Base-by-base conservation (phyloP, 257 asterid genomes). In the Solanum medicagineum region DNA sequence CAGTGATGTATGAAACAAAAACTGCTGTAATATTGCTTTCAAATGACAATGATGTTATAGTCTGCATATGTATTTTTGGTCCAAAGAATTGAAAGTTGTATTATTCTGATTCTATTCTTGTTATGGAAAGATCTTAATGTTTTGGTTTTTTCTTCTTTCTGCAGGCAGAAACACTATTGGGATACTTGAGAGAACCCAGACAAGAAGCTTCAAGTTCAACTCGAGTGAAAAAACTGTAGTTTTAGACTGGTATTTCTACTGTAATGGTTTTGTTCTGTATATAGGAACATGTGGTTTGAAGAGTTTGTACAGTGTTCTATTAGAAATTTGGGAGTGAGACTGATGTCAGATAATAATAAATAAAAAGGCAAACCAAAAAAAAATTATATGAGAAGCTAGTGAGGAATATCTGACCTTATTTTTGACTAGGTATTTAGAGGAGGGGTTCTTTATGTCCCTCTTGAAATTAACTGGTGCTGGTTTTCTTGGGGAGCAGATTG, bases 121-220 rank as follows among this genome's bases (percentile, higher is more conserved):
- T 69, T 77, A 85, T 81, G 60, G 83, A 85, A 57, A 10, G 45
- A 26, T 22, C 22, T 77, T 26, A 77, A 53, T 77, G 83, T 42
- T 77, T 77, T 68, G 75, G 14, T 63, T 22, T 32, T 13, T 60
- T 8, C 40, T 26, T 45, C 49, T 87, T 81, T 87, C 89, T 87
- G 87, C 98, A 96, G 99, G 98, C 97, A 88, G 99, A 96, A 86
- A 93, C 92, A 56, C 97, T 96, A 82, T 97, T 96, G 59, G 96
- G 95, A 84, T 92, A 91, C 91, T 91, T 96, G 93, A 93, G 99
- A 92, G 99, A 95, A 87, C 94, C 97, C 80, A 95, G 99, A 86
- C 95, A 92, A 54, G 98, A 94, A 90, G 97, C 97, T 89, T 94
- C 95, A 32, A 89, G 92, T 57, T 93, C 97, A 53, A 91, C 92